Conservation (phyloP, 306 rosid species). For the Mimosa pudica region DNA sequence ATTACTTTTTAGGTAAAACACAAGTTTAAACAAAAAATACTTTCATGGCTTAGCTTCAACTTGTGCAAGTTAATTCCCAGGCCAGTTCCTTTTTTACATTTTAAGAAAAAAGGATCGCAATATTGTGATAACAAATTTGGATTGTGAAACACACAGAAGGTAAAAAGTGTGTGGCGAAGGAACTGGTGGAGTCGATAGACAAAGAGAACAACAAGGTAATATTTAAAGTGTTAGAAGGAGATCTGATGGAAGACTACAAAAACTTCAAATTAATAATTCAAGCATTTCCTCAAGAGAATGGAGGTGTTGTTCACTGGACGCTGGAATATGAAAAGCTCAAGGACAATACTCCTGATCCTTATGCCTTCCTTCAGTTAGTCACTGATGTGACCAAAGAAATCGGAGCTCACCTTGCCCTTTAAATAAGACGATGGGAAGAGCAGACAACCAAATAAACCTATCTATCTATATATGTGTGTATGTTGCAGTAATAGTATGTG, state of each 20-base stretch:
- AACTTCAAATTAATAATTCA: constrained; percentile 25
- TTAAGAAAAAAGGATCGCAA: background rate
- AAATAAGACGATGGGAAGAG: background rate
- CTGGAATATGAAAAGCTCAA: constrained; percentile 52
- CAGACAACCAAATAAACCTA: no score
- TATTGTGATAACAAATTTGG: background rate
- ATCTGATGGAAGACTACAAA: constrained; percentile 39
- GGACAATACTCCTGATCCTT: constrained; percentile 41
- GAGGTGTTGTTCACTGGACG: constrained; percentile 40
- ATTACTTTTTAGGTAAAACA: no score
- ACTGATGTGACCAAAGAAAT: constrained; percentile 29
- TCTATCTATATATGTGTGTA: no score
- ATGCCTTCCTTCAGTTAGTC: constrained; percentile 27
- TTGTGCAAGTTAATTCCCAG: no score
- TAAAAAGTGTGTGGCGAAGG: constrained; percentile 37
- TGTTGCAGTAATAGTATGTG: no score
- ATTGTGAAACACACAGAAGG: constrained; percentile 37
- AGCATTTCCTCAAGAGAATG: constrained; percentile 37
- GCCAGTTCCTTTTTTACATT: no score
- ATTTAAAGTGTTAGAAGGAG: constrained; percentile 47
- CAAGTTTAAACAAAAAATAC: no score
- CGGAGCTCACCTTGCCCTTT: constrained; percentile 31
- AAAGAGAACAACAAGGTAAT: constrained; percentile 34
- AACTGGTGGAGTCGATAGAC: constrained; percentile 45
- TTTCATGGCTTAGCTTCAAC: no score